These are phyloP conservation scores for Chlamydomonas sp. DNA, from an alignment of 139 green algal genomes.

Conservation along the genomic window DNA sequence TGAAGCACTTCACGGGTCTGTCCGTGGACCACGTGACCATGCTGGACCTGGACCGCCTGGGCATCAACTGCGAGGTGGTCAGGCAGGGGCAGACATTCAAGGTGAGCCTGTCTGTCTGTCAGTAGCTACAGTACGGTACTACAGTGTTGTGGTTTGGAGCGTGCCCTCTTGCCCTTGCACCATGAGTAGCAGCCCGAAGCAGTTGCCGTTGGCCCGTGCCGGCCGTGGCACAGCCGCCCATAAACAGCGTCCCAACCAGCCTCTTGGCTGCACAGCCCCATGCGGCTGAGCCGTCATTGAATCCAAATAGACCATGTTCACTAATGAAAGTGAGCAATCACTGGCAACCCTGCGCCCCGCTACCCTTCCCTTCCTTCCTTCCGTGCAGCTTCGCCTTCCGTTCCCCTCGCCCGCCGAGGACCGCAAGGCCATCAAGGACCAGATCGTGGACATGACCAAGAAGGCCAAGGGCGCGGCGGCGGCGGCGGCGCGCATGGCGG, in stretches of 20 bases:
- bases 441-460: slow-evolving; percentile 78
- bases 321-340: background rate
- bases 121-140: background rate
- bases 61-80: slow-evolving; percentile 52
- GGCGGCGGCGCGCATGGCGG: slow-evolving; percentile 17
- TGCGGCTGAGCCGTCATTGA: background rate
- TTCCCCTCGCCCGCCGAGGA: slow-evolving; percentile 51
- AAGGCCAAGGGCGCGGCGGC: slow-evolving; percentile 27
- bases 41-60: slow-evolving; percentile 77
- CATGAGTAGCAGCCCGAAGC: background rate
- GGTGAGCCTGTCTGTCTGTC: background rate
- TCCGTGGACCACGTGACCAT: slow-evolving; percentile 65
- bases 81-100: slow-evolving; percentile 38
- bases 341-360: no score
- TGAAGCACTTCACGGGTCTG: slow-evolving; percentile 68
- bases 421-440: slow-evolving; percentile 70
- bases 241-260: background rate
- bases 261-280: background rate
- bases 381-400: slow-evolving; percentile 33
- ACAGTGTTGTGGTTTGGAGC: no score
- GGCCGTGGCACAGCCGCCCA: no score
- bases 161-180: background rate
- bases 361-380: background rate
- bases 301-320: background rate
- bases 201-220: background rate